Conservation (phyloP, 495 filamentous ascomycete species). For the Pseudomonodictys pantanalensis region DNA sequence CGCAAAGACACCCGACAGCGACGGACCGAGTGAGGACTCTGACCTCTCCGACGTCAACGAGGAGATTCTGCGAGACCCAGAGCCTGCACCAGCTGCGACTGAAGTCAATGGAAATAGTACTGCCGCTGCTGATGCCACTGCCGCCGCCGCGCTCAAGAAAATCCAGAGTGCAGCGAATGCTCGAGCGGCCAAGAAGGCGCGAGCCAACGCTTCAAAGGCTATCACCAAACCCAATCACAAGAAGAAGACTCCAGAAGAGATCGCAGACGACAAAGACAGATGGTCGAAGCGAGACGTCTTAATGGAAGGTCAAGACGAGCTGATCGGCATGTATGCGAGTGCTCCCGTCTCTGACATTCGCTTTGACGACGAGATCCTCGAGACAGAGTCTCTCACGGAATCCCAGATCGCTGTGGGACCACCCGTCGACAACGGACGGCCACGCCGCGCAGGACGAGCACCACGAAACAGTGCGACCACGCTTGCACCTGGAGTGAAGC, state of each 20-base stretch:
- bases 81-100: conserved; percentile 6
- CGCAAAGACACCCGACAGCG: conserved; percentile 8
- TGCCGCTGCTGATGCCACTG: neutral
- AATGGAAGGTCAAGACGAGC: neutral
- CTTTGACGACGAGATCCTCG: conserved; percentile 28
- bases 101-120: conserved; percentile 7
- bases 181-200: conserved; percentile 27
- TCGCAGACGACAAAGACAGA: conserved; percentile 7
- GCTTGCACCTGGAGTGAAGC: conserved; percentile 1
- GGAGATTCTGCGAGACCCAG: conserved; percentile 24
- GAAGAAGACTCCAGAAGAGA: conserved; percentile 9
- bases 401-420: conserved; percentile 24
- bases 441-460: conserved; percentile 7
- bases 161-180: conserved; percentile 11
- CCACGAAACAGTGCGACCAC: neutral
- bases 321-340: conserved; percentile 7
- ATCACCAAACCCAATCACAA: conserved; percentile 18
- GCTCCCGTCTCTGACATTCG: conserved; percentile 24
- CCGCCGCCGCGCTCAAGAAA: too few relatives aligned
- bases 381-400: conserved; percentile 25
- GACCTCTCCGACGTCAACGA: conserved; percentile 35
- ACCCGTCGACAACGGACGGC: conserved; percentile 6
- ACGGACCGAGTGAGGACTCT: conserved; percentile 16
- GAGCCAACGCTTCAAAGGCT: conserved; percentile 7
- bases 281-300: conserved; percentile 12